Conservation (phyloP, 169 alveolate genomes). For the Cryptosporidium ryanae region DNA sequence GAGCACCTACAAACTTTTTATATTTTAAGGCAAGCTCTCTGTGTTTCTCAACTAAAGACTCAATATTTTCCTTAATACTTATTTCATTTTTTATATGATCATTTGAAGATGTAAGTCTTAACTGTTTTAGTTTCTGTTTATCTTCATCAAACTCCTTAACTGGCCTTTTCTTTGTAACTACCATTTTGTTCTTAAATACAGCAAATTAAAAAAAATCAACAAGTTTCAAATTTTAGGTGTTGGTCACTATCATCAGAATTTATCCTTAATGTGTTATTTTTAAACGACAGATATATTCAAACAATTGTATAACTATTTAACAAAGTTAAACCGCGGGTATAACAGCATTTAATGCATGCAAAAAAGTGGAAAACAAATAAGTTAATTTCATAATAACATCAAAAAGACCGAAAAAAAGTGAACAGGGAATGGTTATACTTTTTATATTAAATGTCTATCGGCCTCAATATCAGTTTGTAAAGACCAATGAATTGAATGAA, state of each 20-base stretch:
- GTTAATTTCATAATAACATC: neutral
- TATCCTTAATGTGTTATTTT: too few species aligned
- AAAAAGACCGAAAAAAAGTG: too few species aligned
- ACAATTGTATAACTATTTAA: too few species aligned
- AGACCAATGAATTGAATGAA: too few species aligned
- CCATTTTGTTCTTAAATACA: too few species aligned
- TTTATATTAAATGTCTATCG: too few species aligned
- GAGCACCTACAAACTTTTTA: slow-evolving; percentile 86
- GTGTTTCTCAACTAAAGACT: slow-evolving; percentile 22
- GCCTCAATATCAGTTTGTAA: too few species aligned
- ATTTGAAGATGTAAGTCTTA: slow-evolving; percentile 4
- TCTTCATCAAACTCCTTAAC: slow-evolving; percentile 18
- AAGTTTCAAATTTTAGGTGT: too few species aligned
- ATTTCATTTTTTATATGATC: neutral
- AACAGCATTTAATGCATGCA: slow-evolving; percentile 10
- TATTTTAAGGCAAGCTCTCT: slow-evolving; percentile 7
- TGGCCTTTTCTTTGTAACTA: neutral
- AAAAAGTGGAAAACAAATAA: neutral
- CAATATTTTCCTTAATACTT: slow-evolving; percentile 6
- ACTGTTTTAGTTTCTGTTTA: slow-evolving; percentile 3
- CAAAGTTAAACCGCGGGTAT: slow-evolving; percentile 25
- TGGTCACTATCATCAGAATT: too few species aligned
- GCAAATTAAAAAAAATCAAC: too few species aligned
- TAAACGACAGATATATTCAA: too few species aligned
- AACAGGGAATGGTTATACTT: too few species aligned